Evolutionary conservation across 2,329 filamentous ascomycete genomes (phyloP).

Genomic region (Diaporthe humulicola): DNA sequence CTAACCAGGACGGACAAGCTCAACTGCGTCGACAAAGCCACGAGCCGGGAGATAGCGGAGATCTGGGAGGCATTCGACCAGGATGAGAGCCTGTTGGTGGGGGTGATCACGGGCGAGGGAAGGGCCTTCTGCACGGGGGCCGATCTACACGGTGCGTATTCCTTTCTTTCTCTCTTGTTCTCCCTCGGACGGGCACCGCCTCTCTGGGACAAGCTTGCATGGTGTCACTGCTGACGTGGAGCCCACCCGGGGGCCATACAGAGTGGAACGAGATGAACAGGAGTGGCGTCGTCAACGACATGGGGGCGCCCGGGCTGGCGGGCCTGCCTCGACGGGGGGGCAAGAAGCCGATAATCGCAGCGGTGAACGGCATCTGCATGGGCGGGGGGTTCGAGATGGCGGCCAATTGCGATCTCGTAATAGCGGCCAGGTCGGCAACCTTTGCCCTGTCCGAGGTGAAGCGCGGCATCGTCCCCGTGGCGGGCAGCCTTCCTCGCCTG

Average conservation of each 20-base stretch:
- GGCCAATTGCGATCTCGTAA: slow-evolving; percentile 77
- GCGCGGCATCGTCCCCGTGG: slow-evolving; percentile 78
- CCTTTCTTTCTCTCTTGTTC: too few relatives aligned
- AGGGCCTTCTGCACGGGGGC: slow-evolving; percentile 75
- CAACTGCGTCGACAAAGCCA: slow-evolving; percentile 64
- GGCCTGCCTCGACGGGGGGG: slow-evolving; percentile 74
- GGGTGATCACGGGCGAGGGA: slow-evolving; percentile 72
- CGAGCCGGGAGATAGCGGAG: slow-evolving; percentile 60
- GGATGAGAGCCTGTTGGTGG: slow-evolving; percentile 68
- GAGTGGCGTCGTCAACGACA: slow-evolving; percentile 45
- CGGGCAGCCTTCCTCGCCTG: slow-evolving; percentile 78
- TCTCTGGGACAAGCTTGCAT: not conserved
- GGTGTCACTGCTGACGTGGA: not conserved
- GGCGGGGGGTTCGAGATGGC: slow-evolving; percentile 83
- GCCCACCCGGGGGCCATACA: slow-evolving; percentile 8
- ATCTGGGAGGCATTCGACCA: slow-evolving; percentile 66
- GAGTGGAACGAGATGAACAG: slow-evolving; percentile 68
- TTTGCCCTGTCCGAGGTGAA: slow-evolving; percentile 80
- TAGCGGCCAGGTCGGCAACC: slow-evolving; percentile 69
- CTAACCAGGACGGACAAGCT: slow-evolving; percentile 67
- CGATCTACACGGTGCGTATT: slow-evolving; percentile 64
- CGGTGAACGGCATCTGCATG: slow-evolving; percentile 80
- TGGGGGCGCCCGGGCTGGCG: slow-evolving; percentile 68
- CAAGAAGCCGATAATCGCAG: slow-evolving; percentile 81
- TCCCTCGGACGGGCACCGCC: not conserved